phyloP scores from a whole-genome alignment of 345 rosid species.

The Populus deltoides region DNA sequence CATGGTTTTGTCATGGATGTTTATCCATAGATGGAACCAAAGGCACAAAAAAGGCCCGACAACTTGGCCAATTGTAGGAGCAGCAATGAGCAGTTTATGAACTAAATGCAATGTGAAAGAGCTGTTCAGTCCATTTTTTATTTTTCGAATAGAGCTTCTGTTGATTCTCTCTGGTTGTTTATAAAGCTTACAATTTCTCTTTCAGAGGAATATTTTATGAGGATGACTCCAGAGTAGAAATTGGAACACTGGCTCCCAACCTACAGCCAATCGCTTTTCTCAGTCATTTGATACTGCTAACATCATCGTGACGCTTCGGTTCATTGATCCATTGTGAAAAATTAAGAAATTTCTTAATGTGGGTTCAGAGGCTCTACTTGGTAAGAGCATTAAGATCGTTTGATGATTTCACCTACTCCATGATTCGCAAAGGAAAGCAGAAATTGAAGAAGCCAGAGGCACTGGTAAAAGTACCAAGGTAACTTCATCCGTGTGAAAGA shows the following conservation, averaged over 20 bases:
- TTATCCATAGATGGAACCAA: constrained; percentile 70
- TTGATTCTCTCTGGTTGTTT: neutral
- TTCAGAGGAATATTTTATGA: constrained; percentile 69
- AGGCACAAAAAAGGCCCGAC: constrained; percentile 70
- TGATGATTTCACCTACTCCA: constrained; percentile 79
- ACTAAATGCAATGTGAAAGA: neutral
- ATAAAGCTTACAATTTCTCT: neutral
- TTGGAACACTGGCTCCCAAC: constrained; percentile 70
- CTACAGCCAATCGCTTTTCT: constrained; percentile 70
- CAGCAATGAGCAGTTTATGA: constrained; percentile 63
- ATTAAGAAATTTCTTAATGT: constrained; percentile 63
- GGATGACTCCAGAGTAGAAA: constrained; percentile 94
- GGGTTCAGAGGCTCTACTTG: constrained; percentile 87
- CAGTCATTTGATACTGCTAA: constrained; percentile 84
- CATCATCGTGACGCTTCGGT: constrained; percentile 77
- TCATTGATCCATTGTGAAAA: constrained; percentile 86
- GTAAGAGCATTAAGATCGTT: constrained; percentile 62
- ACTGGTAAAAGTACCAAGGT: constrained; percentile 43
- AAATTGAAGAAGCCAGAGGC: constrained; percentile 39
- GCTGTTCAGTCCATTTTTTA: neutral
- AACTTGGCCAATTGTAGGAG: constrained; percentile 95
- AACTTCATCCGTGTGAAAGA: neutral
- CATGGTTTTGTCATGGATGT: constrained; percentile 57
- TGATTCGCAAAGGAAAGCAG: constrained; percentile 73
- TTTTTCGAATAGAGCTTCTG: neutral